Base-by-base conservation (phyloP, 1,284 basidiomycete species). In the Sphaerobolus stellatus region DNA sequence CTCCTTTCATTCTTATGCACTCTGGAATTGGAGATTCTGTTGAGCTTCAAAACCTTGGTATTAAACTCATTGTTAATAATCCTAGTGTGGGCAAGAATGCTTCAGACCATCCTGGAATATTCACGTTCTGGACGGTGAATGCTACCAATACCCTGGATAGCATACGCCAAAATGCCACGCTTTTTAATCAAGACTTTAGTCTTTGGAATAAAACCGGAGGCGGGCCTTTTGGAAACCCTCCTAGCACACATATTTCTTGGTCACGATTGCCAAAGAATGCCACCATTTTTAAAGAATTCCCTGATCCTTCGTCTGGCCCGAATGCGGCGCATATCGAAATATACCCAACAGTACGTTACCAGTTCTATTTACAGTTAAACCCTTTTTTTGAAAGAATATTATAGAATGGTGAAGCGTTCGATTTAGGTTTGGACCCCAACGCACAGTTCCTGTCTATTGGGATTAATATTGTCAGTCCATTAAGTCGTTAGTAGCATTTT, bases 21-120 rank as follows among this genome's bases (percentile, higher is more conserved):
- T 77, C 75, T 11, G 79, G 80, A 24, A 77, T 81, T 54, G 79
- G 80, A 16, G 59, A 65, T 56, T 49, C 56, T 28, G 46, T 40
- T 6, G 59, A 68, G 2, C 64, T 76, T 7, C 24, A 28, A 24
- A 52, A 55, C 11, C 59, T 66, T n/a, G 67, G 68, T 20, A 68
- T 71, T 47, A 51, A 58, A 1, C 50, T 68, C 1, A 57, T 75
- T 13, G 56, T 72, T 5, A 53, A 70, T 50, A 58, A 58, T 58
- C 70, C 72, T 4, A 63, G 67, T 50, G 76, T 78, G 25, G 78
- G 79, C 11, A 67, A 75, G 60, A 45, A 45, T 24, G 16, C 24
- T 22, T 16, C 22, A 14, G 43, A 45, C 22, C 43, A 45, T 16
- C 34, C 34, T 18, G 14, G 34, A 14, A 36, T 36, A 14, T 14